These are phyloP conservation scores for Sugiyamaella valdiviana DNA, from an alignment of 805 yeast genomes.

Conservation along the genomic window DNA sequence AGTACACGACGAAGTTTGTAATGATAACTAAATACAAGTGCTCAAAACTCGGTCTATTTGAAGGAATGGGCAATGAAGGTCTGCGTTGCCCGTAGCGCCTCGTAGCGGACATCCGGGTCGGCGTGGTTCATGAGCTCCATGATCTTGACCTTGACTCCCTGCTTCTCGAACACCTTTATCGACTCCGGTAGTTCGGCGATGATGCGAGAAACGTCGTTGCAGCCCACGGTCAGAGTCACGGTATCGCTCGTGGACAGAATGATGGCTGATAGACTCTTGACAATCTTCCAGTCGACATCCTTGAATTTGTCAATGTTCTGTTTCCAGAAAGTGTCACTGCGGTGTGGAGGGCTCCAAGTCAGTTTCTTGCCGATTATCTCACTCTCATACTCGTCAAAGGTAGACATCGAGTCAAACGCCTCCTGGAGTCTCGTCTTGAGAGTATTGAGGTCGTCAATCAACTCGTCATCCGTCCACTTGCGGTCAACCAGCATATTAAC, in stretches of 20 bases:
- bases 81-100: slow-evolving; percentile 95
- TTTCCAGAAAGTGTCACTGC: slow-evolving; percentile 81
- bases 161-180: slow-evolving; percentile 44
- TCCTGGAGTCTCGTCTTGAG: slow-evolving; percentile 59
- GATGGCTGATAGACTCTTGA: slow-evolving; percentile 50
- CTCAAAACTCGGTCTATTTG: slow-evolving; percentile 22
- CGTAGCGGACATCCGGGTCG: slow-evolving; percentile 85
- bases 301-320: slow-evolving; percentile 74
- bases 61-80: slow-evolving; percentile 80
- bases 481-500: slow-evolving; percentile 69
- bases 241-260: slow-evolving; percentile 27
- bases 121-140: slow-evolving; percentile 78
- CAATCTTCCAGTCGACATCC: slow-evolving; percentile 66
- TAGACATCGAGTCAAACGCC: slow-evolving; percentile 72
- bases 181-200: slow-evolving; percentile 59
- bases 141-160: slow-evolving; percentile 66
- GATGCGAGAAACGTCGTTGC: slow-evolving; percentile 61
- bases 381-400: slow-evolving; percentile 84
- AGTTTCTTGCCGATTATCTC: slow-evolving; percentile 76
- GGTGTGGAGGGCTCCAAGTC: slow-evolving; percentile 90
- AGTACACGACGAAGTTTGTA: background rate
- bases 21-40: background rate
- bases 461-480: slow-evolving; percentile 93
- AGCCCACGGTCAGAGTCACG: slow-evolving; percentile 49
- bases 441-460: slow-evolving; percentile 60